A percentile compares a stretch with the other conserved stretches of the same genome.
Conservation (phyloP, 1,139 yeast genomes). For the Protomyces macrosporus region DNA sequence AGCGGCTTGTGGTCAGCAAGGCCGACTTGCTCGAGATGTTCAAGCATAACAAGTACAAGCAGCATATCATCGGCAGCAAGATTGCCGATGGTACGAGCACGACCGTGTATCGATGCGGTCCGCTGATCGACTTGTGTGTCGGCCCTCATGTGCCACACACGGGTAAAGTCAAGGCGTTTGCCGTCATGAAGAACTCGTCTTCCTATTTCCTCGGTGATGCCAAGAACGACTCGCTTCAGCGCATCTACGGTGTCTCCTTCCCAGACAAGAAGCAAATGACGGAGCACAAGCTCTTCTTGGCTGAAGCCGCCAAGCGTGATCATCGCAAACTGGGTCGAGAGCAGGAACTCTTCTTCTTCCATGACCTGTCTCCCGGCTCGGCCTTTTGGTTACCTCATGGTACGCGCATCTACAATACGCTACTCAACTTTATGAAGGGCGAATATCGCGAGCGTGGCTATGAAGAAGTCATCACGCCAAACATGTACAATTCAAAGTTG, state of each 20-base stretch:
- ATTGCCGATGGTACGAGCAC: slow-evolving; percentile 94
- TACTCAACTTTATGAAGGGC: slow-evolving; percentile 73
- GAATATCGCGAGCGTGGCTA: slow-evolving; percentile 81
- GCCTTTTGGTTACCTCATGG: slow-evolving; percentile 85
- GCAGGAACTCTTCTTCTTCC: slow-evolving; percentile 90
- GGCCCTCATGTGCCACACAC: slow-evolving; percentile 99
- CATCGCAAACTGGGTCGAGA: slow-evolving; percentile 95
- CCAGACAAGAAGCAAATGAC: slow-evolving; percentile 97
- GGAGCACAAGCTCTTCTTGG: slow-evolving; percentile 88
- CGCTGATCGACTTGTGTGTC: slow-evolving; percentile 91
- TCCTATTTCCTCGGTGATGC: slow-evolving; percentile 95
- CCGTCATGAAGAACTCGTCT: slow-evolving; percentile 89
- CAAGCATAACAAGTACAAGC: slow-evolving; percentile 91
- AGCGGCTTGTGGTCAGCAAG: slow-evolving; percentile 85
- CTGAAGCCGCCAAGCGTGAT: slow-evolving; percentile 95
- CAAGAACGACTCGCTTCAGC: slow-evolving; percentile 87
- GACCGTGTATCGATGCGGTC: slow-evolving; percentile 97
- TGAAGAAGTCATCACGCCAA: slow-evolving; percentile 88
- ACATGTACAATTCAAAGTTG: slow-evolving; percentile 73
- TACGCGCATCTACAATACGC: slow-evolving; percentile 71
- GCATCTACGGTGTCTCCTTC: slow-evolving; percentile 97
- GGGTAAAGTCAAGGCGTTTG: slow-evolving; percentile 91
- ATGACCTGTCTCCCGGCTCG: slow-evolving; percentile 95
- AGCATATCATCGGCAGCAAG: slow-evolving; percentile 76
- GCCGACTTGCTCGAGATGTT: slow-evolving; percentile 91